Conservation (phyloP, 164 flowering plant species). For the Vitis labrusca region DNA sequence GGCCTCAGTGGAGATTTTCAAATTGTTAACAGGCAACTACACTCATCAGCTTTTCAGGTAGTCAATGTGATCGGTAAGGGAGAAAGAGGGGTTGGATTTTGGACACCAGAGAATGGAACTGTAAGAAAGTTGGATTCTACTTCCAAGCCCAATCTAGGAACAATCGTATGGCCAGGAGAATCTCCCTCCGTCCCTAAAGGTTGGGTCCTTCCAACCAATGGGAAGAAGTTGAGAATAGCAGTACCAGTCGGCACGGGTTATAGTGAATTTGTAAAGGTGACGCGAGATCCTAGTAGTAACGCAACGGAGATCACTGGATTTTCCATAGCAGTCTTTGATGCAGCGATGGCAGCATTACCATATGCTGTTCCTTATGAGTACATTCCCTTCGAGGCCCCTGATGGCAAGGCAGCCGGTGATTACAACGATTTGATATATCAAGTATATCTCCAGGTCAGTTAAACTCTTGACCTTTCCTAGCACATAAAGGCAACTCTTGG, state of each 20-base stretch:
- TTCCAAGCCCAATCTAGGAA: not conserved
- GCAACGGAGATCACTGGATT: constrained; percentile 20
- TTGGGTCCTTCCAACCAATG: constrained; percentile 29
- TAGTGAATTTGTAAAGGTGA: constrained; percentile 26
- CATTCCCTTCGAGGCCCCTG: not conserved
- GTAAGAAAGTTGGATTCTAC: not conserved
- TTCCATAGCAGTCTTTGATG: constrained; percentile 34
- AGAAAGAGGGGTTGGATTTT: constrained; percentile 31
- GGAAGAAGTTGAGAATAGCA: constrained; percentile 30
- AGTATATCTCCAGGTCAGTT: not conserved
- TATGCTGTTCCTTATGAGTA: constrained; percentile 5
- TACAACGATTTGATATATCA: constrained; percentile 10
- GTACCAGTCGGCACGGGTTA: constrained; percentile 36
- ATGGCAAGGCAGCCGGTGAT: constrained; percentile 2
- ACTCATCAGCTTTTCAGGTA: constrained; percentile 24
- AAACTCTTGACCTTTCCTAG: too few species aligned
- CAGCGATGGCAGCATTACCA: constrained; percentile 14
- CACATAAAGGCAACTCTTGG: too few species aligned
- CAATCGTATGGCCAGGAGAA: constrained; percentile 44
- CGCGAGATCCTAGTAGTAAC: constrained; percentile 2
- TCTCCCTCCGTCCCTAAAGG: constrained; percentile 23
- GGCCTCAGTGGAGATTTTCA: constrained; percentile 31
- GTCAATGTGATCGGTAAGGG: constrained; percentile 34
- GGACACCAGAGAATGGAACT: constrained; percentile 29
- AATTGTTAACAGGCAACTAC: constrained; percentile 28